Evolutionary conservation across 305 asterid species (phyloP).

Genomic region (Fraxinus angustifolia): DNA sequence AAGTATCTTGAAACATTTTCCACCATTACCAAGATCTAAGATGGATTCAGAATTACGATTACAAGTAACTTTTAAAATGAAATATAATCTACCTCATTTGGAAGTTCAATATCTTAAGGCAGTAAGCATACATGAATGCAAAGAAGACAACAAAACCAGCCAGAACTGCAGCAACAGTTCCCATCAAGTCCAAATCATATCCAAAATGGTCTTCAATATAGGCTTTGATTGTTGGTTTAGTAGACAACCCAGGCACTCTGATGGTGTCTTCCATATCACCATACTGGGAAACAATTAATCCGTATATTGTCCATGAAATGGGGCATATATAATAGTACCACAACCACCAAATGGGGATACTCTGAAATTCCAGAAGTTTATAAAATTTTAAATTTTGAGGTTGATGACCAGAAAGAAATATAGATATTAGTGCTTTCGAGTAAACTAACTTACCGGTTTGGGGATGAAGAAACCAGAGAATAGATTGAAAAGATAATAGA

Average conservation of each 20-base stretch:
- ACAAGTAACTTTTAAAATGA: neutral
- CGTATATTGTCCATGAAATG: slow-evolving; percentile 64
- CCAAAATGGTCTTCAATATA: slow-evolving; percentile 48
- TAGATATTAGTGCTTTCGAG: neutral
- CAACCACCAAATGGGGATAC: slow-evolving; percentile 54
- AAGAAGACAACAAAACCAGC: slow-evolving; percentile 56
- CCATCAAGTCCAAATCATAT: slow-evolving; percentile 47
- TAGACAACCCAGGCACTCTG: slow-evolving; percentile 25
- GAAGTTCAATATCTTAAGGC: slow-evolving; percentile 59
- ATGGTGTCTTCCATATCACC: slow-evolving; percentile 46
- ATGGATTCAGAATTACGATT: neutral
- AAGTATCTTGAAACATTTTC: neutral
- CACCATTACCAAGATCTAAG: neutral
- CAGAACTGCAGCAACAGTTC: slow-evolving; percentile 51
- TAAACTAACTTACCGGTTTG: slow-evolving; percentile 52
- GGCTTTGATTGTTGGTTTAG: slow-evolving; percentile 32
- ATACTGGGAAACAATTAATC: slow-evolving; percentile 53
- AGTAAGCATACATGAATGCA: slow-evolving; percentile 54
- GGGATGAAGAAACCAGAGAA: slow-evolving; percentile 78
- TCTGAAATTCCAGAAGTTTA: slow-evolving; percentile 26
- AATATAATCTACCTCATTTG: slow-evolving; percentile 38
- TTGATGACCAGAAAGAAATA: neutral
- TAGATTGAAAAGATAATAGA: slow-evolving; percentile 63
- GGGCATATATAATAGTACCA: slow-evolving; percentile 72
- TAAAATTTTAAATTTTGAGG: neutral